Percentiles rank a stretch among this genome's conserved stretches.
phyloP scores from a whole-genome alignment of 2,329 filamentous ascomycete genomes.

The Rhinocladiella mackenziei region DNA sequence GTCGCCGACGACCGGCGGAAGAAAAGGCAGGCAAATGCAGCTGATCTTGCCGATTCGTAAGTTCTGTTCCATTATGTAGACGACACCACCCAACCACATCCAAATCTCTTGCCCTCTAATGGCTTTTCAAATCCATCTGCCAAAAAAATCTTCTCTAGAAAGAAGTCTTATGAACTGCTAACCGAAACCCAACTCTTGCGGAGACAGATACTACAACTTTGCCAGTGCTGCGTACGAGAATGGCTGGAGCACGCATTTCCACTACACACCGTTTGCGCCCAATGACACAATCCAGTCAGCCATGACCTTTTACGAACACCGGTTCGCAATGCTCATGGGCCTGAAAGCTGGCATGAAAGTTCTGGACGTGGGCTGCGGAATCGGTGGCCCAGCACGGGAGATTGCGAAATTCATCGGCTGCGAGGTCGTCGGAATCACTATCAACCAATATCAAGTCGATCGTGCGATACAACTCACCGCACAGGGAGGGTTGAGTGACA shows the following conservation, averaged over 20 bases:
- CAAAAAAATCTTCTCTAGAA: too few relatives aligned
- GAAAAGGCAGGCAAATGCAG: slow-evolving; percentile 9
- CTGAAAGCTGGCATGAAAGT: slow-evolving; percentile 30
- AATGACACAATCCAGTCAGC: slow-evolving; percentile 25
- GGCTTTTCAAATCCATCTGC: too few relatives aligned
- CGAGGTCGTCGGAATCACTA: slow-evolving; percentile 32
- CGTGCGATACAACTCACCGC: slow-evolving; percentile 24
- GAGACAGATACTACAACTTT: slow-evolving; percentile 30
- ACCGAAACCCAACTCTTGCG: background rate
- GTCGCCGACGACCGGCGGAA: slow-evolving; percentile 9
- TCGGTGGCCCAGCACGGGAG: slow-evolving; percentile 33
- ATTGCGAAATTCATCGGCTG: slow-evolving; percentile 32
- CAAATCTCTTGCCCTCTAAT: too few relatives aligned
- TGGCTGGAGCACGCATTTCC: slow-evolving; percentile 28
- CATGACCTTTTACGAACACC: slow-evolving; percentile 31
- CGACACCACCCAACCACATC: background rate
- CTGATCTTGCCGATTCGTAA: slow-evolving; percentile 17
- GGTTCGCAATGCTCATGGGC: slow-evolving; percentile 29
- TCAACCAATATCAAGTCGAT: slow-evolving; percentile 32
- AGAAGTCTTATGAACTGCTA: too few relatives aligned
- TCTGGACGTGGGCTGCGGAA: slow-evolving; percentile 35
- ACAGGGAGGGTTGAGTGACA: slow-evolving; percentile 16
- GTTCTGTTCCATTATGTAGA: background rate
- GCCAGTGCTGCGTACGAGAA: slow-evolving; percentile 26
- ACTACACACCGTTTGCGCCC: slow-evolving; percentile 29